These are phyloP conservation scores for Diutina sp. DNA, from an alignment of 1,139 yeast species.

Conservation along the genomic window DNA sequence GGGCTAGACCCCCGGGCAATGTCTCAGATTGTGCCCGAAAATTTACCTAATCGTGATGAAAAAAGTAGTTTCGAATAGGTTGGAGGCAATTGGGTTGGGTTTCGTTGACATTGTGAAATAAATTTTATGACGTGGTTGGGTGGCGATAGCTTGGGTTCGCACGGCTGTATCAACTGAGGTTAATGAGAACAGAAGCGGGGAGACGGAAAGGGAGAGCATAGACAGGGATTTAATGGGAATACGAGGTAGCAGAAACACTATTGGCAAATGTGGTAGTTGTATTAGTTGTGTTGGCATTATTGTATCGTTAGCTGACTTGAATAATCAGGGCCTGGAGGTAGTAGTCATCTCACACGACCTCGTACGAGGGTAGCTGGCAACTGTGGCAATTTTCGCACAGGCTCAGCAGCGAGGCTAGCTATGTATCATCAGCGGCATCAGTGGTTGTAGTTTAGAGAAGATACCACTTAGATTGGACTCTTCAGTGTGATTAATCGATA, in stretches of 20 bases:
- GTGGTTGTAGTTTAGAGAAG: too few relatives aligned
- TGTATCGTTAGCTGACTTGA: too few relatives aligned
- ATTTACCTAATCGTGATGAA: too few relatives aligned
- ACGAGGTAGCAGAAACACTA: not conserved
- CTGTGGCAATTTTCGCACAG: not conserved
- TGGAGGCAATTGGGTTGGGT: not conserved
- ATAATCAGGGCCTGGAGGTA: not conserved
- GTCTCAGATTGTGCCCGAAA: too few relatives aligned
- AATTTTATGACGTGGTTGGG: not conserved
- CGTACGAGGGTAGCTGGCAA: not conserved
- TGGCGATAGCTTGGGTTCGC: not conserved
- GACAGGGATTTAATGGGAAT: too few relatives aligned
- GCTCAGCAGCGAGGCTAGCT: not conserved
- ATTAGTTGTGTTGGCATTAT: not conserved
- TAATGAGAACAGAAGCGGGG: too few relatives aligned
- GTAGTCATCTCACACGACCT: not conserved
- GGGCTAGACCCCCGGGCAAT: not conserved
- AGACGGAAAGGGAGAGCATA: too few relatives aligned
- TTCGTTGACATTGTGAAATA: not conserved
- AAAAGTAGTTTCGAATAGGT: too few relatives aligned
- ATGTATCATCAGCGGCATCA: not conserved
- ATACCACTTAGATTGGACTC: too few relatives aligned
- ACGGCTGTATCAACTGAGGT: not conserved
- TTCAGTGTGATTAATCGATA: too few relatives aligned
- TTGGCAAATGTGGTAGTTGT: too few relatives aligned